Evolutionary conservation across 2,329 filamentous ascomycete genomes (phyloP), one percentile per base, ranked within the genome.

Genomic region (Ceratocystiopsis sp.): DNA sequence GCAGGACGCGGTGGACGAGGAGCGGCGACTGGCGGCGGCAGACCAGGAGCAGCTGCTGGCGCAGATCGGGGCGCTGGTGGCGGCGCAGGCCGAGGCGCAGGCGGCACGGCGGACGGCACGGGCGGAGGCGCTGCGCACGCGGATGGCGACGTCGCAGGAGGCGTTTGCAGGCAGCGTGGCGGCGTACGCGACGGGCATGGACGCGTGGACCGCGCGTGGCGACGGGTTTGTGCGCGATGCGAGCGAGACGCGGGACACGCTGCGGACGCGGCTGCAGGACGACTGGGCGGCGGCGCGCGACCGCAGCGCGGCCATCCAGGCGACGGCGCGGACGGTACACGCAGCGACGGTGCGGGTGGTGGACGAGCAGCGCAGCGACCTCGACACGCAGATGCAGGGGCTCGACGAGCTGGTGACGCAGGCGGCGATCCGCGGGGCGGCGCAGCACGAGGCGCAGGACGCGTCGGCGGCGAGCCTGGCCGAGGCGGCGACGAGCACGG

Each of bases 281-380:
- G 87, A 95, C 57, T 94, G 87, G 80, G 76, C 74, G 48, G 76
- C 65, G 29, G 84, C 89, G 35, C 83, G 84, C 52, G 71, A 81
- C 45, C 80, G 84, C 54, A 93, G 86, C 53, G 76, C 70, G n/a
- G 78, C 80, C 7, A 89, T 98, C 52, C 84, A 89, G 52, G 71
- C 73, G 9, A 83, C 83, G 0, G 87, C 89, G 0, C 81, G 83
- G 52, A 84, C 84, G 3, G 86, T 96, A 1, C 87, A 98, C 51
- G 80, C 82, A 33, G 83, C 93, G 61, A 95, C 89, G 0, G 76
- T 94, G 29, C 79, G 80, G 8, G 89, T 93, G 45, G 87, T 96
- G 13, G 83, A 89, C 54, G 79, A 82, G 45, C 91, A 98, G 61
- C 83, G 93, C 63, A 71, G 74, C 44, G 84, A 93, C 51, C 80